Conservation (phyloP, 2,329 filamentous ascomycete species). For the Fusarium graminum region DNA sequence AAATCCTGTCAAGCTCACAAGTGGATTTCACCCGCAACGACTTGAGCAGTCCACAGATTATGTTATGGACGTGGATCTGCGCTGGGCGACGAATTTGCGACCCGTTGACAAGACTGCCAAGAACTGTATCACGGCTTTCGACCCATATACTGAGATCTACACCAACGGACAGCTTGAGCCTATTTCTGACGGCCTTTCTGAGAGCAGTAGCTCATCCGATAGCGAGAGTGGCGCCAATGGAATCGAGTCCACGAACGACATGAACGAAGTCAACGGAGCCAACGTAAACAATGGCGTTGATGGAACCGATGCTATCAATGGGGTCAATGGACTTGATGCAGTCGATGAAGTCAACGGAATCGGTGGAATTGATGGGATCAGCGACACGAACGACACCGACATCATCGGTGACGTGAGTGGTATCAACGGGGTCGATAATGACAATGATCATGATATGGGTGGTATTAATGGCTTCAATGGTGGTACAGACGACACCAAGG, state of each 20-base stretch:
- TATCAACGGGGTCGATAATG: constrained; percentile 6
- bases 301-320: constrained; percentile 17
- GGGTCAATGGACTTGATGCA: constrained; percentile 23
- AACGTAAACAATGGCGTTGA: constrained; percentile 20
- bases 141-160: constrained; percentile 51
- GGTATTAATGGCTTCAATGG: constrained; percentile 4
- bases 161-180: constrained; percentile 45
- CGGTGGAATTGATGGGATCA: constrained; percentile 14
- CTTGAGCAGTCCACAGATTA: constrained; percentile 57
- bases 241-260: constrained; percentile 22
- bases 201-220: constrained; percentile 33
- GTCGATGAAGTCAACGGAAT: neutral
- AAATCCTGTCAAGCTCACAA: constrained; percentile 52
- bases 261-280: constrained; percentile 26
- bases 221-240: constrained; percentile 17
- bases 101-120: constrained; percentile 58
- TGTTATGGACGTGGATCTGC: constrained; percentile 63
- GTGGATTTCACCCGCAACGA: constrained; percentile 45
- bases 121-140: constrained; percentile 59
- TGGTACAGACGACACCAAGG: neutral
- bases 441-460: constrained; percentile 11
- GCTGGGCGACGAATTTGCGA: constrained; percentile 60
- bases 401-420: constrained; percentile 25
- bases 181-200: constrained; percentile 32
- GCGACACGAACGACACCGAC: constrained; percentile 1